Percentiles rank a stretch among this genome's conserved stretches.
Evolutionary conservation across 371 early-diverging fungal genomes (phyloP).

Genomic region (Cokeromyces recurvatus): DNA sequence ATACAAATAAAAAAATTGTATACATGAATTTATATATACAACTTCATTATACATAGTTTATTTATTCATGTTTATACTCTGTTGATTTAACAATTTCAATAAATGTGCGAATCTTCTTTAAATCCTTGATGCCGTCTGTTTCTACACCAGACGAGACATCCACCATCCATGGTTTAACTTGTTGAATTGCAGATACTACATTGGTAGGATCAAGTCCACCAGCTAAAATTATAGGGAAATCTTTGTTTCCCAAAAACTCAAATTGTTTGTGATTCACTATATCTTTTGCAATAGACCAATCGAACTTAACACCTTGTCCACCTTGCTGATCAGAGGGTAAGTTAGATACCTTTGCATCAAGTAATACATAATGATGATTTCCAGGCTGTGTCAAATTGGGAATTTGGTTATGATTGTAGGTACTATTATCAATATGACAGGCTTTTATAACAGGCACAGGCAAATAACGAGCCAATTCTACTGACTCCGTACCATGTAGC

Average conservation of each 20-base stretch:
- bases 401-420: constrained; percentile 33
- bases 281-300: constrained; percentile 73
- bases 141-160: constrained; percentile 94
- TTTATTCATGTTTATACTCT: constrained; percentile 1
- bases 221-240: constrained; percentile 75
- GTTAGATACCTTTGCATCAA: constrained; percentile 65
- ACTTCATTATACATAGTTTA: neutral
- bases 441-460: constrained; percentile 88
- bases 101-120: constrained; percentile 63
- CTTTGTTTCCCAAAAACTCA: constrained; percentile 18
- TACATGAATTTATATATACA: neutral
- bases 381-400: constrained; percentile 48
- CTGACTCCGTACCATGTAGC: constrained; percentile 84
- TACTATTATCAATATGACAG: constrained; percentile 68
- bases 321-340: constrained; percentile 56
- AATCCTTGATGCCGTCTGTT: constrained; percentile 68
- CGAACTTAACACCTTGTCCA: constrained; percentile 69
- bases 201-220: constrained; percentile 90
- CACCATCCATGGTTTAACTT: constrained; percentile 79
- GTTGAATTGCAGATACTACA: constrained; percentile 65
- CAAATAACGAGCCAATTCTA: constrained; percentile 58
- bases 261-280: constrained; percentile 42
- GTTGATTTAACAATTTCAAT: constrained; percentile 47
- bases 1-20: neutral
- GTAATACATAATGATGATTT: constrained; percentile 59